Base-by-base conservation (phyloP, 2,329 filamentous ascomycete genomes). In the Graphiopsis chlorocephala region DNA sequence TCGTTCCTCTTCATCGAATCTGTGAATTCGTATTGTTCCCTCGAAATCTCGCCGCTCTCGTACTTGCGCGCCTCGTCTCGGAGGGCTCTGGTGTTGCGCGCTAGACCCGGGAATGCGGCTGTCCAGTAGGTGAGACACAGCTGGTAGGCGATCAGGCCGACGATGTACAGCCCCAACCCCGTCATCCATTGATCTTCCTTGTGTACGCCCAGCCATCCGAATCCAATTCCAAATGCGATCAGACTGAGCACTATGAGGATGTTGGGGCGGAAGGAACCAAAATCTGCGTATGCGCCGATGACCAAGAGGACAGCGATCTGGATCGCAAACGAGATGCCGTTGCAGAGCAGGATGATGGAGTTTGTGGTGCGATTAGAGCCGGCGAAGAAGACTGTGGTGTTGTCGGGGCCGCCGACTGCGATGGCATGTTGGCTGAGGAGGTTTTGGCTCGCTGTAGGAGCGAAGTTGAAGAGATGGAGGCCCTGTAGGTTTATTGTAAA, bases 121-220 rank as follows among this genome's bases (percentile, higher is more conserved):
- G 86, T 88, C 86, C 87, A 90, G 73, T 89, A 90, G 0, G 88
- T 90, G 57, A 90, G 78, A 0, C 86, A 88, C 2, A 88, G 84
- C 74, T 90, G 87, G 69, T 90, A 90, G 1, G 84, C 83, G 67
- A 90, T 87, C 48, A 90, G 74, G 1, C 87, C 88, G 17, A 89
- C 83, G 63, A 90, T 87, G 72, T 90, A 90, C 17, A 91, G 74
- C 0, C 83, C 88, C 0, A 85, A 81, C 0, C 80, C 88, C 10
- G 82, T 77, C 56, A 83, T 80, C 88, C 88, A 91, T 72, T 87
- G 80, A 3, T 81, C 78, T 17, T 82, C 75, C 0, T 81, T 83
- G 65, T 89, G 86, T 0, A 90, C 86, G 23, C 86, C 87, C 1
- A 90, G 75, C 86, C 88, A 90, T 58, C 82, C 87, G 67, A 90